Evolutionary conservation across 345 rosid genomes (phyloP).

Genomic region (Xanthoceras sorbifolium): DNA sequence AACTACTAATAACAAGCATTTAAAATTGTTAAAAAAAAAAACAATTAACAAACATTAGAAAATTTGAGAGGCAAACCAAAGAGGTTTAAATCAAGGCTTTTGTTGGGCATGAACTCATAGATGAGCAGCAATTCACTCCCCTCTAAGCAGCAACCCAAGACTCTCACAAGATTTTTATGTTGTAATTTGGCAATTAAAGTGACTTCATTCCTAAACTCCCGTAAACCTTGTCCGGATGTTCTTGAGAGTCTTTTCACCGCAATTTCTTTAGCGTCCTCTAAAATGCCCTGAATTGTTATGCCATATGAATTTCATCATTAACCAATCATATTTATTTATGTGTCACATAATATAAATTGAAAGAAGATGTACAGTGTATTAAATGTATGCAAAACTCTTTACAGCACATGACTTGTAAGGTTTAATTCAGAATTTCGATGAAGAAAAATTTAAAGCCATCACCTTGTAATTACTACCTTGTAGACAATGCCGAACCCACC

Average conservation of each 20-base stretch:
- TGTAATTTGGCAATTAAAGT: slow-evolving; percentile 24
- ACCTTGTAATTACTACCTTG: slow-evolving; percentile 27
- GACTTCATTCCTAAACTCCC: slow-evolving; percentile 32
- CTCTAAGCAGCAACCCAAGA: slow-evolving; percentile 31
- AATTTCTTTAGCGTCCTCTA: slow-evolving; percentile 10
- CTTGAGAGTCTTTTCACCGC: slow-evolving; percentile 22
- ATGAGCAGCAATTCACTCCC: slow-evolving; percentile 20
- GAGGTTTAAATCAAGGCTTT: slow-evolving; percentile 27
- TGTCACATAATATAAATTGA: too few species aligned
- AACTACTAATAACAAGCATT: too few species aligned
- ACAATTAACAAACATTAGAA: not conserved
- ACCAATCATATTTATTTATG: not conserved
- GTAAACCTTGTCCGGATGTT: slow-evolving; percentile 27
- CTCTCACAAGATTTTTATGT: slow-evolving; percentile 32
- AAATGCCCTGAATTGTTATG: not conserved
- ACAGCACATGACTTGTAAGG: not conserved
- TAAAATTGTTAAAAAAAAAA: too few species aligned
- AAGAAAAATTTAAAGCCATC: not conserved
- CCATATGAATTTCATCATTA: not conserved
- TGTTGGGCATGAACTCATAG: slow-evolving; percentile 33
- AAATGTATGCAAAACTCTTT: not conserved
- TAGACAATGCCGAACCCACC: slow-evolving; percentile 52
- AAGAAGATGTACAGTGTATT: too few species aligned
- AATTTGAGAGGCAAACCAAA: slow-evolving; percentile 24
- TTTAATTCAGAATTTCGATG: not conserved